Evolutionary conservation across 2,329 filamentous ascomycete species (phyloP).

Genomic region (Phaeosphaeriaceae sp.): DNA sequence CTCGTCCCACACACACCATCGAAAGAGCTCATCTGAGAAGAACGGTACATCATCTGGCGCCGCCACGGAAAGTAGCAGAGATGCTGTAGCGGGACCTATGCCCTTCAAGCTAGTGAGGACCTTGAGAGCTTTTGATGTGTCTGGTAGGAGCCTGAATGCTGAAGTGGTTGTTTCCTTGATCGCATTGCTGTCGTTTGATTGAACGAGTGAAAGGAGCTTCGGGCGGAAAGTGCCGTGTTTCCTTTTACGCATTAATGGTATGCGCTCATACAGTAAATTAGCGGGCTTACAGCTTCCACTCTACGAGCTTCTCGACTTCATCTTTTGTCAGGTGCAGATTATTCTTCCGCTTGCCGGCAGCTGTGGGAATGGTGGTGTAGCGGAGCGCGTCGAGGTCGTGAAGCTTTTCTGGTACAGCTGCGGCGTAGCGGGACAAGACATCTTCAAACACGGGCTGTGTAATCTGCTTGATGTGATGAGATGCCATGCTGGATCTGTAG

Average conservation of each 20-base stretch:
- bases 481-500: slow-evolving; percentile 1
- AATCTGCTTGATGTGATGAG: slow-evolving; percentile 20
- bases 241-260: not conserved
- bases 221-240: slow-evolving; percentile 61
- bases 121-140: slow-evolving; percentile 53
- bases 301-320: slow-evolving; percentile 44
- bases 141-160: slow-evolving; percentile 53
- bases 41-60: slow-evolving; percentile 69
- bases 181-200: slow-evolving; percentile 63
- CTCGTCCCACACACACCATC: slow-evolving; percentile 69
- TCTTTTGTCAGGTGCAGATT: slow-evolving; percentile 28
- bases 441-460: slow-evolving; percentile 23
- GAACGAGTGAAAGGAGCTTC: slow-evolving; percentile 54
- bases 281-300: slow-evolving; percentile 49
- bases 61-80: slow-evolving; percentile 72
- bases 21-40: slow-evolving; percentile 81
- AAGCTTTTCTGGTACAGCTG: slow-evolving; percentile 34
- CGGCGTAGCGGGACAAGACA: slow-evolving; percentile 33
- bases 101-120: slow-evolving; percentile 70
- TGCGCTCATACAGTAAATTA: not conserved
- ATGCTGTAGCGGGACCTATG: slow-evolving; percentile 81
- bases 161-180: slow-evolving; percentile 59
- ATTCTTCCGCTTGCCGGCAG: slow-evolving; percentile 20
- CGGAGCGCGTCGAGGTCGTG: slow-evolving; percentile 41
- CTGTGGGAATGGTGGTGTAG: slow-evolving; percentile 37